Percentiles rank a stretch among this genome's conserved stretches.
These are phyloP conservation scores for Hippophae gyantsensis DNA, from an alignment of 306 rosid genomes.

Conservation along the genomic window DNA sequence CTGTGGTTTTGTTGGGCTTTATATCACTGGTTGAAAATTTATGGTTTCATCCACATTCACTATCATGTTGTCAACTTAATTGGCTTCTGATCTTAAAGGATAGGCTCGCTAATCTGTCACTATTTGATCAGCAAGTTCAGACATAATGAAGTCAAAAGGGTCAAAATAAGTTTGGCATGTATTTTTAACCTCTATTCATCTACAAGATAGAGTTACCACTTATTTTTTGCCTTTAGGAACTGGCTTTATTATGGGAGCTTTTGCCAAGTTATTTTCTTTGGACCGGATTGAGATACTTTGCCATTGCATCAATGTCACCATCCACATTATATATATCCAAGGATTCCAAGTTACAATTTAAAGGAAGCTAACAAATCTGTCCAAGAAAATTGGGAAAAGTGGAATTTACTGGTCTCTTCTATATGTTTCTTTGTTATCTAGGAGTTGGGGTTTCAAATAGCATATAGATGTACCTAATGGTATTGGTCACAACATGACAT, in stretches of 20 bases:
- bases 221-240: constrained; percentile 1
- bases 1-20: too few relatives aligned
- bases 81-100: too few relatives aligned
- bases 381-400: constrained; percentile 95
- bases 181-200: too few relatives aligned
- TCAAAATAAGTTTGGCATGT: too few relatives aligned
- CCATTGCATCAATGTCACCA: constrained; percentile 67
- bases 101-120: too few relatives aligned
- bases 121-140: too few relatives aligned
- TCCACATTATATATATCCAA: constrained; percentile 84
- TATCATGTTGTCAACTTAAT: too few relatives aligned
- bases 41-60: too few relatives aligned
- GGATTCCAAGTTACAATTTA: constrained; percentile 88
- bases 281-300: constrained; percentile 80
- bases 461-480: too few relatives aligned
- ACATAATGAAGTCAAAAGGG: too few relatives aligned
- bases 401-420: constrained; percentile 11
- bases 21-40: too few relatives aligned
- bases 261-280: constrained; percentile 18
- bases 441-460: background rate
- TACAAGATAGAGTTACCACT: background rate
- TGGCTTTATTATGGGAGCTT: constrained; percentile 5
- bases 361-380: constrained; percentile 71
- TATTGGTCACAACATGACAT: too few relatives aligned
- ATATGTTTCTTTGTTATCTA: background rate